Percentiles rank a stretch among this genome's conserved stretches.
These are phyloP conservation scores for Datura wrightii DNA, from an alignment of 257 asterid species.

Conservation along the genomic window DNA sequence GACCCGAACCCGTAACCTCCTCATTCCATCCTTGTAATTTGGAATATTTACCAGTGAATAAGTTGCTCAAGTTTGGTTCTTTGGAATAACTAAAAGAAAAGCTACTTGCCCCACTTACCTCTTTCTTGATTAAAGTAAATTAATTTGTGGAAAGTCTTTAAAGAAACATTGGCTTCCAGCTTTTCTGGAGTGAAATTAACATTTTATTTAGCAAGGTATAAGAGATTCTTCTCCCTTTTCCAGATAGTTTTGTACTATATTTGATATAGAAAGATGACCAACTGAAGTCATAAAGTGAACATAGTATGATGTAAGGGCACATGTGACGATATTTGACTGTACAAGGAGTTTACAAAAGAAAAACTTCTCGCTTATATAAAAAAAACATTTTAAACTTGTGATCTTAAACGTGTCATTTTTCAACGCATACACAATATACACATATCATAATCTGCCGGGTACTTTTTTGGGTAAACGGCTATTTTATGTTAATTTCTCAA, in stretches of 20 bases:
- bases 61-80: background rate
- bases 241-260: background rate
- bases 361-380: background rate
- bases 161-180: background rate
- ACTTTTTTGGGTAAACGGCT: background rate
- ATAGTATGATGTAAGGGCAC: background rate
- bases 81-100: conserved; percentile 23
- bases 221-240: background rate
- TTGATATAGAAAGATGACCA: background rate
- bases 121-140: background rate
- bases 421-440: background rate
- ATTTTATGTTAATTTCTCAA: background rate
- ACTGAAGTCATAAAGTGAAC: background rate
- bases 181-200: background rate
- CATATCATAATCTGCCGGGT: background rate
- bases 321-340: background rate
- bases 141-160: background rate
- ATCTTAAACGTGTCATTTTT: background rate
- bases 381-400: background rate
- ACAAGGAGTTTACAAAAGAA: background rate
- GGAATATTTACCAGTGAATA: background rate
- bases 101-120: background rate
- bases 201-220: background rate
- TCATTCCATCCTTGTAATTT: background rate
- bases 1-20: background rate